These are phyloP conservation scores for Jatropha curcas DNA, from an alignment of 345 rosid species.

Conservation along the genomic window DNA sequence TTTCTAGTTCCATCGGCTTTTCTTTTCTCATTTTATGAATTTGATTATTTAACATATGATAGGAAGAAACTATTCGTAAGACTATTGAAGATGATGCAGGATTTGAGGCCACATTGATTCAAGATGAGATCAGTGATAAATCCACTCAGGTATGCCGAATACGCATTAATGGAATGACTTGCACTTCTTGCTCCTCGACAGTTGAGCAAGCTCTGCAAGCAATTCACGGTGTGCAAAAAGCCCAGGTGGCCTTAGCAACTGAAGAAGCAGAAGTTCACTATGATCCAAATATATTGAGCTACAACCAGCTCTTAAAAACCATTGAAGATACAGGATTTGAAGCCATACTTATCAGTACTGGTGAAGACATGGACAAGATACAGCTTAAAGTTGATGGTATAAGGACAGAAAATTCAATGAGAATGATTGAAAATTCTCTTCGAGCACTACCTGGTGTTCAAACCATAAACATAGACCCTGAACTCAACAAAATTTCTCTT, in stretches of 20 bases:
- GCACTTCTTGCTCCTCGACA: constrained; percentile 78
- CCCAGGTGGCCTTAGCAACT: constrained; percentile 80
- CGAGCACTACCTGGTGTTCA: constrained; percentile 88
- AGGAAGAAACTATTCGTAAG: constrained; percentile 87
- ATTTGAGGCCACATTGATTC: constrained; percentile 60
- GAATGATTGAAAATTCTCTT: constrained; percentile 58
- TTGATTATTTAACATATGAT: constrained; percentile 1
- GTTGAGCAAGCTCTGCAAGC: constrained; percentile 65
- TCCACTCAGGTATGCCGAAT: constrained; percentile 67
- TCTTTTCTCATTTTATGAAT: neutral
- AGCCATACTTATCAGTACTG: constrained; percentile 67
- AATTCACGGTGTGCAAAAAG: constrained; percentile 62
- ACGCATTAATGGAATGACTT: constrained; percentile 84
- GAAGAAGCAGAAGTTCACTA: constrained; percentile 83
- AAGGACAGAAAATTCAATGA: constrained; percentile 48
- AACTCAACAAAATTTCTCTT: constrained; percentile 46
- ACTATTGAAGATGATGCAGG: constrained; percentile 86
- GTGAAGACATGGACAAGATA: constrained; percentile 68
- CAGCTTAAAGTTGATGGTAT: constrained; percentile 73
- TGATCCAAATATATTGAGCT: constrained; percentile 51
- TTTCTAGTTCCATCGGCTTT: neutral
- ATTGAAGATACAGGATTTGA: constrained; percentile 70
- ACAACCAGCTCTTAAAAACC: constrained; percentile 44
- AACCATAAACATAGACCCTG: constrained; percentile 29
- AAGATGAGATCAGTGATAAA: constrained; percentile 51